Evolutionary conservation across 768 basidiomycete genomes (phyloP), one percentile per base, ranked within the genome.

Genomic region (Jaapia argillacea): DNA sequence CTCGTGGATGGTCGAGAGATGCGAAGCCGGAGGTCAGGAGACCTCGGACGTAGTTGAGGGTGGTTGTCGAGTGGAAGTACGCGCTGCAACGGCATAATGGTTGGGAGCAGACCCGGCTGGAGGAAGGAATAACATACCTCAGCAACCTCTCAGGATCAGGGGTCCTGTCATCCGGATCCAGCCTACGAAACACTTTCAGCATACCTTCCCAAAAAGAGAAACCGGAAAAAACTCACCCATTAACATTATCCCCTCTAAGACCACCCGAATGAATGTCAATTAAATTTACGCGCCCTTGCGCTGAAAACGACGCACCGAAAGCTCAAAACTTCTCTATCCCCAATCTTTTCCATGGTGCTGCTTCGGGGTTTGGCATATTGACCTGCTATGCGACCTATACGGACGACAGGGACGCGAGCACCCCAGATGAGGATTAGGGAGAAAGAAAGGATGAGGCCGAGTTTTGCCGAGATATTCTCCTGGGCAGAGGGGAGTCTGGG

Each of bases 321-420:
- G 58, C 86, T 93, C 41, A 82, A 62, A 0, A 97, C 84, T 51
- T 89, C 77, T 24, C 67, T 73, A 39, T 80, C 82, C 13, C 77
- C 80, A 6, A 93, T 70, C 46, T 71, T 77, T 60, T 99, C 94
- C 10, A 74, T 87, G 7, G 69, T 65, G 55, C 85, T 92, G 54
- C 85, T 88, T 44, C 94, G 73, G 1, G 94, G 96, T 59, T 94
- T 96, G 13, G 93, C 92, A 51, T 94, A 96, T 59, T 96, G 93
- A 0, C 94, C 94, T 1, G 93, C 96, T 48, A 98, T 97, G 7
- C 96, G 77, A 4, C 88, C 88, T 41, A 91, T 78, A 67, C 78
- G 36, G 52, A 96, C 93, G 27, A 97, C 84, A n/a, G 93, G 96
- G 24, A 91, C 66, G 38, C 92, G 80, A 4, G 82, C 87, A 42